A percentile compares a stretch with the other conserved stretches of the same genome.
Evolutionary conservation across 176 grass and related monocot genomes (phyloP).

Genomic region (Aegilops speltoides): DNA sequence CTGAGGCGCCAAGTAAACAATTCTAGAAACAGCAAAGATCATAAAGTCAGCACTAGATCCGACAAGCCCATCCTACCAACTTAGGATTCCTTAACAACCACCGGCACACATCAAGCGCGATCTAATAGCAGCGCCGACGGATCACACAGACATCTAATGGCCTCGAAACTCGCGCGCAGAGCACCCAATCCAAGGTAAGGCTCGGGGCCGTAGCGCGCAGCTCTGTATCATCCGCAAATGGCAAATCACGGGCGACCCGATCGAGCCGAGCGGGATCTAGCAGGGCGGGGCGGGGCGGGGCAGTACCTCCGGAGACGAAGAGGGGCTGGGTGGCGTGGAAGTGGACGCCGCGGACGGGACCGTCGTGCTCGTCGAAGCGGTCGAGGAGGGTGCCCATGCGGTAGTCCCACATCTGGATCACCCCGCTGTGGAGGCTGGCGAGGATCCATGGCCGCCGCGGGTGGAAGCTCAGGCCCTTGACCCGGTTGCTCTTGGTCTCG

Average conservation of each 20-base stretch:
- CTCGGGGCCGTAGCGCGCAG: neutral
- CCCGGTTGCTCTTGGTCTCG: slow-evolving; percentile 99
- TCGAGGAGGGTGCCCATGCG: slow-evolving; percentile 98
- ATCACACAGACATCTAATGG: neutral
- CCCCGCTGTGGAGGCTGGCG: slow-evolving; percentile 94
- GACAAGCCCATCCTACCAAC: slow-evolving; percentile 28
- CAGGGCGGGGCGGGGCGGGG: neutral
- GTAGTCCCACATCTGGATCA: slow-evolving; percentile 99
- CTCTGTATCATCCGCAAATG: neutral
- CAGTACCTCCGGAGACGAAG: slow-evolving; percentile 94
- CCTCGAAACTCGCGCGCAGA: neutral
- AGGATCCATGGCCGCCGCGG: slow-evolving; percentile 96
- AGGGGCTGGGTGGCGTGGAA: slow-evolving; percentile 97
- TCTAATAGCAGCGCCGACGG: neutral
- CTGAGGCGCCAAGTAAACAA: neutral
- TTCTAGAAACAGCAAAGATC: neutral
- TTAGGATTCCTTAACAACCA: neutral
- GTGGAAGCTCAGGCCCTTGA: slow-evolving; percentile 98
- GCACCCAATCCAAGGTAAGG: neutral
- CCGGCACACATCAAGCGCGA: neutral
- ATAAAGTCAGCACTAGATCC: slow-evolving; percentile 31
- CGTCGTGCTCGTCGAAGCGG: slow-evolving; percentile 99
- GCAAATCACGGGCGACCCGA: neutral
- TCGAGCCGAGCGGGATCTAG: slow-evolving; percentile 11
- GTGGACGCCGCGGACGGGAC: slow-evolving; percentile 93